These are phyloP conservation scores for Staphylotrichum longicolle DNA, from an alignment of 495 filamentous ascomycete genomes.

Conservation along the genomic window DNA sequence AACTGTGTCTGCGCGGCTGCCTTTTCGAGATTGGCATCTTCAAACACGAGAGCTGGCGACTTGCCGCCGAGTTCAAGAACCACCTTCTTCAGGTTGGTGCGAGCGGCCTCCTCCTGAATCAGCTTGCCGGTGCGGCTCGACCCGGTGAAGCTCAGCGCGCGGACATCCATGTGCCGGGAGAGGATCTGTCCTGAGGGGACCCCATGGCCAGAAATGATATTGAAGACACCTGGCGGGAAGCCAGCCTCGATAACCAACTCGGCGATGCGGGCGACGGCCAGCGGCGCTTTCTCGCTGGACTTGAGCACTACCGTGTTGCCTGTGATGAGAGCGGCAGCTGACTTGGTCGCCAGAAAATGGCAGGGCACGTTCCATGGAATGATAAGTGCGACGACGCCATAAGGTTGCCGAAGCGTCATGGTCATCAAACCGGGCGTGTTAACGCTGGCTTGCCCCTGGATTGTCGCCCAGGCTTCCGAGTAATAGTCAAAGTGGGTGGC, in stretches of 20 bases:
- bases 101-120: conserved; percentile 44
- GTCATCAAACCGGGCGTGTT: conserved; percentile 76
- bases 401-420: conserved; percentile 83
- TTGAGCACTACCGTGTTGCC: conserved; percentile 88
- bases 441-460: conserved; percentile 76
- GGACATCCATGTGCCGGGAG: conserved; percentile 51
- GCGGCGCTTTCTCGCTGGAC: conserved; percentile 84
- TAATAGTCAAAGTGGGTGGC: conserved; percentile 36
- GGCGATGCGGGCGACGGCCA: conserved; percentile 61
- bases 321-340: conserved; percentile 80
- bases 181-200: conserved; percentile 51
- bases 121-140: conserved; percentile 46
- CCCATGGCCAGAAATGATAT: conserved; percentile 57
- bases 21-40: conserved; percentile 65
- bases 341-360: conserved; percentile 83
- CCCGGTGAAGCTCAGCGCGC: conserved; percentile 59
- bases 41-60: conserved; percentile 67
- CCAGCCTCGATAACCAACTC: conserved; percentile 54
- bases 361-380: conserved; percentile 91
- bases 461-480: conserved; percentile 34
- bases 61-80: conserved; percentile 84
- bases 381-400: conserved; percentile 88
- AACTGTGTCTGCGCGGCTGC: conserved; percentile 71
- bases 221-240: conserved; percentile 58
- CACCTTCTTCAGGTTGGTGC: conserved; percentile 64